Evolutionary conservation across 257 asterid genomes (phyloP), one percentile per base, ranked within the genome.

Genomic region (Oldenlandia corymbosa): DNA sequence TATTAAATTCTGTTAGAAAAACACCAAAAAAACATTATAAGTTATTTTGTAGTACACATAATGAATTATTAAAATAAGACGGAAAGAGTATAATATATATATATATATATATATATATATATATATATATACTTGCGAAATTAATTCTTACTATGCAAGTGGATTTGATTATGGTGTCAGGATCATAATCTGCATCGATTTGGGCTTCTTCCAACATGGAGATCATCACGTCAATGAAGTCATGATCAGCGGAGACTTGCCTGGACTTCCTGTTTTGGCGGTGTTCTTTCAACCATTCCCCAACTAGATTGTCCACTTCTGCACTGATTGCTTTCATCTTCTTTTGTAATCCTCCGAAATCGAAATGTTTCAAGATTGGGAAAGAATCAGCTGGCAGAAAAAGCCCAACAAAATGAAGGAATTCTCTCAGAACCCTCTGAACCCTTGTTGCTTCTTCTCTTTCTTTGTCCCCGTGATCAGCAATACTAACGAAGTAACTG

Each of bases 181-280:
- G 69, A 58, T 79, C 74, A 54, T 48, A 66, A 10, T 50, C 34
- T 59, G 10, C 61, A 5, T 55, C 34, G 16, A 56, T 56, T 27
- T 62, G 52, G 5, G 23, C 48, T 26, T 70, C 76, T 34, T 83
- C 80, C 48, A 73, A 30, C 23, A 65, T 41, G 0, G 84, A 76
- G 30, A 86, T 77, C 88, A 83, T 71, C 2, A 75, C 86, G 43
- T 86, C 82, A 24, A 83, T 79, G 82, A 82, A 80, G 50, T 83
- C 88, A 34, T 7, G 8, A 10, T 11, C 27, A 18, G 9, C 31
- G 13, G 8, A 5, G 2, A 5, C 14, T 0, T n/a, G 28, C 6
- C 39, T 0, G 62, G 39, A 46, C 2, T 57, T 48, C 28, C 20
- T 55, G 42, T 59, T 75, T 7, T 12, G 24, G 1, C 60, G 65